phyloP scores from a whole-genome alignment of 2,329 filamentous ascomycete species.

The Pseudogymnoascus sp. region DNA sequence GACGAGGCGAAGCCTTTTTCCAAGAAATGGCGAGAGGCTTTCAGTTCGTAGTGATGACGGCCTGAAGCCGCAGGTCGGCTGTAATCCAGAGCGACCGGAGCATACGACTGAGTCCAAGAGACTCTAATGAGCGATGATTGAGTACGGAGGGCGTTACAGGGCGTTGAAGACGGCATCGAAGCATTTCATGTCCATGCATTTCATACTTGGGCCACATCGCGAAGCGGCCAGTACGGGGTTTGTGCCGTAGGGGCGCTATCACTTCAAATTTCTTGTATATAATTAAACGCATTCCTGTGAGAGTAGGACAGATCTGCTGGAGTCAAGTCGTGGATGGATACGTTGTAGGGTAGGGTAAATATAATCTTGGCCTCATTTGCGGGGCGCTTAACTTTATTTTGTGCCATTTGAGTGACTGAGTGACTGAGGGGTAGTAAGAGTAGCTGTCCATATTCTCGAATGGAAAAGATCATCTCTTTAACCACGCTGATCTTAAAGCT shows the following conservation, averaged over 20 bases:
- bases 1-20: constrained; percentile 48
- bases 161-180: constrained; percentile 2
- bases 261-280: constrained; percentile 6
- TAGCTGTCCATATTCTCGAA: neutral
- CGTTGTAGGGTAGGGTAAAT: constrained; percentile 3
- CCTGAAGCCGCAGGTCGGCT: neutral
- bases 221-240: neutral
- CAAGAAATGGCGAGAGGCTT: constrained; percentile 24
- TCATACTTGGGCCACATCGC: neutral
- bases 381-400: neutral
- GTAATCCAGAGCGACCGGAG: neutral
- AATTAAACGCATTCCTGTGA: neutral
- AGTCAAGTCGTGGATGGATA: neutral
- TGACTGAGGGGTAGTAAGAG: neutral
- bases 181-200: constrained; percentile 1
- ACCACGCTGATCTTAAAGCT: neutral
- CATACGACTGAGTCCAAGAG: neutral
- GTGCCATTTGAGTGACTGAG: neutral
- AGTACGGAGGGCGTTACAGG: neutral
- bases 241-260: neutral
- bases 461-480: neutral
- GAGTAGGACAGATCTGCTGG: neutral
- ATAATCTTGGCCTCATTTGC: neutral
- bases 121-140: constrained; percentile 6
- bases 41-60: neutral